These are phyloP conservation scores for Rhizophora apiculata DNA, from an alignment of 345 rosid genomes.

Conservation along the genomic window DNA sequence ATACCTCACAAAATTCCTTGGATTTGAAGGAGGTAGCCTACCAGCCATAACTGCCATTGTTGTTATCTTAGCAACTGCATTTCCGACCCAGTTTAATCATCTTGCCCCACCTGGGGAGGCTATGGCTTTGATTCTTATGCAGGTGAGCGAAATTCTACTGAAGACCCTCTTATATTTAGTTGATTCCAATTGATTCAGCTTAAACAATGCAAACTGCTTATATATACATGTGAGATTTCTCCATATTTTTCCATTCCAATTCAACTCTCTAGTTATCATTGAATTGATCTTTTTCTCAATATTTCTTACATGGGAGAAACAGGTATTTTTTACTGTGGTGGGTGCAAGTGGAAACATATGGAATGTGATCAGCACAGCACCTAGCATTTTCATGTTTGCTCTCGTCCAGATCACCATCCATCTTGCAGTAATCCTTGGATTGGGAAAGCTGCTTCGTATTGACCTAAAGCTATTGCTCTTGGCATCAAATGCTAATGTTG, in stretches of 20 bases:
- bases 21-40: conserved; percentile 68
- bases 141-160: conserved; percentile 39
- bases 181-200: neutral
- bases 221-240: neutral
- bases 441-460: conserved; percentile 66
- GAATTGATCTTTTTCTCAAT: neutral
- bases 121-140: conserved; percentile 87
- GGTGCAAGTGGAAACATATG: conserved; percentile 87
- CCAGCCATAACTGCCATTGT: conserved; percentile 48
- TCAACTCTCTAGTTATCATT: neutral
- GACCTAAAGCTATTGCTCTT: conserved; percentile 68
- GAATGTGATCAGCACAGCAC: conserved; percentile 77
- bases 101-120: conserved; percentile 91
- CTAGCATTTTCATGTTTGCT: conserved; percentile 81
- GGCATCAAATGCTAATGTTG: conserved; percentile 92
- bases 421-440: conserved; percentile 66
- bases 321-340: conserved; percentile 85
- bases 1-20: conserved; percentile 43
- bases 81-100: conserved; percentile 64
- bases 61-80: conserved; percentile 61
- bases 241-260: neutral
- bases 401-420: conserved; percentile 67
- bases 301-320: conserved; percentile 5
- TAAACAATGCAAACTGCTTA: no score
- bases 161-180: neutral